phyloP scores from a whole-genome alignment of 148 eudicot genomes.

The Spergularia bocconei region DNA sequence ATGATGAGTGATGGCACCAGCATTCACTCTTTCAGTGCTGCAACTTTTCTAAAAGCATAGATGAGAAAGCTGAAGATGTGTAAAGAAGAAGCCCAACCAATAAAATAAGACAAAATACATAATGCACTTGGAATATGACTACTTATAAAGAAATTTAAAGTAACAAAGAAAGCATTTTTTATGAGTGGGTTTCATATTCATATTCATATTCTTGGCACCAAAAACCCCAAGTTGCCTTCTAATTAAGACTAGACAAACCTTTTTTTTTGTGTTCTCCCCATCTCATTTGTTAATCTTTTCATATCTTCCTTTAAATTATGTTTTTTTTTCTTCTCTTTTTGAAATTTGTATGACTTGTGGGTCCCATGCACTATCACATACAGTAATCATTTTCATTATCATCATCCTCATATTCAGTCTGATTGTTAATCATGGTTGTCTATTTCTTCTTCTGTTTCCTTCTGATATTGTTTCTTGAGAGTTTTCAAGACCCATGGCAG shows the following conservation, averaged over 20 bases:
- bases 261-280: not conserved
- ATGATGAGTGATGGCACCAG: constrained; percentile 13
- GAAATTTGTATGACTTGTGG: constrained; percentile 43
- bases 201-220: constrained; percentile 39
- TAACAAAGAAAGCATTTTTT: constrained; percentile 39
- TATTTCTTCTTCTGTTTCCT: constrained; percentile 30
- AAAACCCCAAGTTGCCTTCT: constrained; percentile 31
- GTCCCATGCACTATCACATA: constrained; percentile 48
- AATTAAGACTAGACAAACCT: constrained; percentile 16
- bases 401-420: constrained; percentile 28
- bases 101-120: not conserved
- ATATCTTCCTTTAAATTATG: constrained; percentile 4
- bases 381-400: constrained; percentile 32
- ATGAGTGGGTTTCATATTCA: constrained; percentile 70
- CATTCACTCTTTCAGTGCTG: constrained; percentile 17
- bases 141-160: constrained; percentile 33
- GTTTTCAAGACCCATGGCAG: constrained; percentile 41
- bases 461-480: constrained; percentile 25
- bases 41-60: constrained; percentile 17
- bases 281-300: constrained; percentile 14
- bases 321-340: constrained; percentile 1
- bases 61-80: constrained; percentile 13
- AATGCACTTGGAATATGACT: constrained; percentile 24
- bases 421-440: constrained; percentile 37
- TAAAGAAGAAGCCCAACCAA: constrained; percentile 27